These are phyloP conservation scores for Pulveroboletus sp. DNA, from an alignment of 768 basidiomycete genomes.

Conservation along the genomic window DNA sequence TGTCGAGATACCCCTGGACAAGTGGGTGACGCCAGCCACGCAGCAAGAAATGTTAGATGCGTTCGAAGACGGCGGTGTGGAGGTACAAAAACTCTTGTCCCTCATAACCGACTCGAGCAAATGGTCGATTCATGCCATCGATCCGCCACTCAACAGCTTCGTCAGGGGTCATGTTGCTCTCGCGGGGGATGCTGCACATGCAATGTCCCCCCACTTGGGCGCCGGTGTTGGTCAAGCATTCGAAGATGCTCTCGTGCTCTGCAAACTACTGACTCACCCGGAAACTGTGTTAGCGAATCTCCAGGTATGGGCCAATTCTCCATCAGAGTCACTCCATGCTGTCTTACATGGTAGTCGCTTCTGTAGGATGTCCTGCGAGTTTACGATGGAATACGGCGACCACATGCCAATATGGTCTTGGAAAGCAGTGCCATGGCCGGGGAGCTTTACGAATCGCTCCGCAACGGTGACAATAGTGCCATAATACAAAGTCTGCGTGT, in stretches of 20 bases:
- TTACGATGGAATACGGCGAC: conserved; percentile 42
- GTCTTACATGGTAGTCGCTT: neutral
- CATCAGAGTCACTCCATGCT: neutral
- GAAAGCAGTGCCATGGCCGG: conserved; percentile 39
- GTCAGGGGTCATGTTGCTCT: conserved; percentile 44
- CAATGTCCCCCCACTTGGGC: conserved; percentile 55
- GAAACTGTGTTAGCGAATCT: conserved; percentile 37
- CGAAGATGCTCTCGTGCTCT: conserved; percentile 49
- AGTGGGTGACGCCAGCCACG: conserved; percentile 42
- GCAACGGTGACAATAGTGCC: conserved; percentile 30
- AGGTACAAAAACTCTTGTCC: conserved; percentile 37
- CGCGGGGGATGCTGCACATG: conserved; percentile 57
- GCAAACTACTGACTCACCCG: conserved; percentile 41
- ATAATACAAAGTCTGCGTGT: conserved; percentile 28
- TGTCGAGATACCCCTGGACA: conserved; percentile 21
- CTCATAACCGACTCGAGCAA: conserved; percentile 43
- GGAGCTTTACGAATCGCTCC: conserved; percentile 32
- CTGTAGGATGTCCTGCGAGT: conserved; percentile 41
- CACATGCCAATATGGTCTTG: conserved; percentile 48
- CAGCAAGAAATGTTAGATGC: conserved; percentile 40
- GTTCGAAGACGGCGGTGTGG: conserved; percentile 44
- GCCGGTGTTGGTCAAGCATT: conserved; percentile 58
- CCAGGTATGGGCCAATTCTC: conserved; percentile 29
- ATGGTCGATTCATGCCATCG: conserved; percentile 49
- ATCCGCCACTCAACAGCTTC: conserved; percentile 42